Evolutionary conservation across 192 early-diverging fungal species (phyloP).

Genomic region (Coemansia sp.): DNA sequence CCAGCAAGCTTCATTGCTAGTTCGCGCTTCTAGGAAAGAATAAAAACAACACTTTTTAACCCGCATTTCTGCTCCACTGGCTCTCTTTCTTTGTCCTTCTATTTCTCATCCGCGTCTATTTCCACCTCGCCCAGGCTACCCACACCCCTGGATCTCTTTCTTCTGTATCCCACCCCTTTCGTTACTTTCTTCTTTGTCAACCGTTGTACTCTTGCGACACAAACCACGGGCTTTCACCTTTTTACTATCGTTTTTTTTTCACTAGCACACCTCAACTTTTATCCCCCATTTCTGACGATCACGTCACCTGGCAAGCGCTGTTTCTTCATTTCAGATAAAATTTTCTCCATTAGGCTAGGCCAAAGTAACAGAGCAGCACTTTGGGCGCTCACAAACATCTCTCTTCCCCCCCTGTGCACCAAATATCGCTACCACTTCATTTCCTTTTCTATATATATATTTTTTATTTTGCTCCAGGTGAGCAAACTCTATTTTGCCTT

Average conservation of each 20-base stretch:
- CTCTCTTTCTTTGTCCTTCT: not conserved
- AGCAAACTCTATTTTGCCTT: slow-evolving; percentile 1
- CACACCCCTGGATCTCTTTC: not conserved
- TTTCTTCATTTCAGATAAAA: not conserved
- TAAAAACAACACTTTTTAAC: not conserved
- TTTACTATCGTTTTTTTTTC: not conserved
- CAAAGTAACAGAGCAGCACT: not conserved
- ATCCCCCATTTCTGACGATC: slow-evolving; percentile 3
- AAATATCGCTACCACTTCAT: slow-evolving; percentile 6
- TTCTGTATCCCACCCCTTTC: not conserved
- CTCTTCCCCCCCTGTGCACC: not conserved
- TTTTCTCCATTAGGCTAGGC: not conserved
- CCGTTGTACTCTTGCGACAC: not conserved
- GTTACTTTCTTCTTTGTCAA: not conserved
- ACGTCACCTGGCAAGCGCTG: not conserved
- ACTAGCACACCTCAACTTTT: not conserved
- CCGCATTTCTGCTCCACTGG: not conserved
- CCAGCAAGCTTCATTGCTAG: slow-evolving; percentile 5
- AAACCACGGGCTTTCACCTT: not conserved
- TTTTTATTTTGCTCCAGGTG: not conserved
- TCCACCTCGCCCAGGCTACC: not conserved
- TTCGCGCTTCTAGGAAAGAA: not conserved
- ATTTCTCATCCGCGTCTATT: not conserved
- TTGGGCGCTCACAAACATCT: not conserved
- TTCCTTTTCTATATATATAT: not conserved